phyloP scores from a whole-genome alignment of 495 filamentous ascomycete species.

The Annulohypoxylon moriforme region DNA sequence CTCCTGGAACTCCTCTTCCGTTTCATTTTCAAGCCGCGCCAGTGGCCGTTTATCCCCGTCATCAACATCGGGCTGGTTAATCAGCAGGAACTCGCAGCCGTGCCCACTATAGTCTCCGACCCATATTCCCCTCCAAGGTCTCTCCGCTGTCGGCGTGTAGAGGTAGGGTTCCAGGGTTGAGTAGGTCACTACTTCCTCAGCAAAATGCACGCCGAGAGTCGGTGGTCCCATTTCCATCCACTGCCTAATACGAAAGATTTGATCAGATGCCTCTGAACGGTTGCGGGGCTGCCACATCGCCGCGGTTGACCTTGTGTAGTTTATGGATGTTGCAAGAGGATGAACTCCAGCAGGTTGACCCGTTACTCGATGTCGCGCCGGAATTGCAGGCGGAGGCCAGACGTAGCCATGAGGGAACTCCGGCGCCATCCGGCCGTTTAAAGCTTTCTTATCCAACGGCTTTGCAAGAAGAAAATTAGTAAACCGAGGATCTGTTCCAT shows the following conservation, averaged over 20 bases:
- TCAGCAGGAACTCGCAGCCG: constrained; percentile 86
- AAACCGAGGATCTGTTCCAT: constrained; percentile 50
- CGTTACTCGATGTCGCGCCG: constrained; percentile 65
- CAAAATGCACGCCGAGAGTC: constrained; percentile 57
- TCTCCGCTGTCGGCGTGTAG: constrained; percentile 81
- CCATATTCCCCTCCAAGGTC: constrained; percentile 90
- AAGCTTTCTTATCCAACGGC: constrained; percentile 48
- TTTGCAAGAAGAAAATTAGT: constrained; percentile 59
- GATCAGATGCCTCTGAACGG: constrained; percentile 67
- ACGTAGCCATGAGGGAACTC: constrained; percentile 61
- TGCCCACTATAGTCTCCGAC: constrained; percentile 90
- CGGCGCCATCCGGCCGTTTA: constrained; percentile 20
- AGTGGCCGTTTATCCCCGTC: constrained; percentile 48
- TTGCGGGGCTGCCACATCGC: constrained; percentile 55
- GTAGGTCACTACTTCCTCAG: constrained; percentile 78
- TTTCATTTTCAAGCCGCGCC: constrained; percentile 49
- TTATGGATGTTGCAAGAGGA: constrained; percentile 38
- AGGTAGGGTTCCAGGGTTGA: constrained; percentile 75
- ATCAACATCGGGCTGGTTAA: constrained; percentile 72
- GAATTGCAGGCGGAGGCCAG: constrained; percentile 83
- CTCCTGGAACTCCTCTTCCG: constrained; percentile 53
- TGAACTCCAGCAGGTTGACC: constrained; percentile 50
- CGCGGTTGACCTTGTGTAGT: constrained; percentile 49
- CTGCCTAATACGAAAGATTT: constrained; percentile 76
- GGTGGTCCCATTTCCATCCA: constrained; percentile 70